Evolutionary conservation across 2,329 filamentous ascomycete genomes (phyloP), one percentile per base, ranked within the genome.

Genomic region (Xylaria sp.): DNA sequence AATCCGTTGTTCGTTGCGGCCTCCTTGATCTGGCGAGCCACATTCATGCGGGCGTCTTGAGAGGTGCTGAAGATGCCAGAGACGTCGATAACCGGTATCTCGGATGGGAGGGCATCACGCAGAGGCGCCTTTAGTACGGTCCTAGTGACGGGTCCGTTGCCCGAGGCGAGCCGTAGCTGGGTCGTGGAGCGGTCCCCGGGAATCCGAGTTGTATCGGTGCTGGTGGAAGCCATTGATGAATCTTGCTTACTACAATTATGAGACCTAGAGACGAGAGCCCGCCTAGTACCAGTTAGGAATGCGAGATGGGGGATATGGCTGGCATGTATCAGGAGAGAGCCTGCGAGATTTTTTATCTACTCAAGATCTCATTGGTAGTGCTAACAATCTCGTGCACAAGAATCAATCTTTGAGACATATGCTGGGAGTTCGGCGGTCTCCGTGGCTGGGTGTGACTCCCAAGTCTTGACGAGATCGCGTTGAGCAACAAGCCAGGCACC

Each of bases 1-100:
- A 81, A 82, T 3, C 80, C 78, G 40, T 78, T 77, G 17, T 75
- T 73, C 60, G 67, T 74, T 21, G 70, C 77, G 41, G 76, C 80
- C 64, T 77, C 72, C 7, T 77, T 74, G 15, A 83, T 75, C 43
- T 78, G 69, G 11, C 68, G 66, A 2, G 80, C 78, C 3, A 81
- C 73, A 7, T 68, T 68, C 48, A 75, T 68, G 1, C 79, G 76
- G 15, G 77, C 75, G 3, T 72, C 66, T 0, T 76, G 54, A 1
- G 69, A 58, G 2, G 69, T 58, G 53, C 75, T 79, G 66, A 75
- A 76, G n/a, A 81, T 71, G 13, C 68, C 66, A 0, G 78, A 73
- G 2, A 81, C 70, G 62, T 83, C 79, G 49, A 83, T 79, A 37
- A 81, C 68, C 1, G 79, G 78, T 13, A 81, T 77, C 43, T 74